Evolutionary conservation across 495 filamentous ascomycete genomes (phyloP), one percentile per base, ranked within the genome.

Genomic region (Aspergillus panamensis): DNA sequence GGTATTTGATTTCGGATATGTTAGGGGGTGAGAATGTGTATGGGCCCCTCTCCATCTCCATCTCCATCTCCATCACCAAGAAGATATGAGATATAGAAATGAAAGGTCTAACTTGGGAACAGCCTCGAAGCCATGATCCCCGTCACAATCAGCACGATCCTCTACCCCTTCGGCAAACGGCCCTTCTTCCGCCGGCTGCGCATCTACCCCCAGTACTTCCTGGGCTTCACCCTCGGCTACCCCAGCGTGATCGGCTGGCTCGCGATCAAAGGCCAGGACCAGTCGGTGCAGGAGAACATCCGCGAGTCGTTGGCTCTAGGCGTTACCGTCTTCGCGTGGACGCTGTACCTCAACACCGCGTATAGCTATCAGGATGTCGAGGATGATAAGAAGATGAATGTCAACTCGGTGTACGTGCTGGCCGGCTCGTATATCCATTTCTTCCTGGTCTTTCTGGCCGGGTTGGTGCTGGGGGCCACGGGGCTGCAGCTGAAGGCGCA

Each of bases 301-400:
- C 29, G 40, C 17, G 1, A 39, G 7, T 48, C 60, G 7, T 21
- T 62, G 8, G 19, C 14, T 5, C 25, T 25, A 2, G 25, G 25
- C 14, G 29, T 57, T 8, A 29, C 35, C 2, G 53, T 58, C 14
- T 62, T 62, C 32, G 8, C 48, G 29, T 62, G 60, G 60, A 48
- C 33, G 5, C 21, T 62, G 30, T 62, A 58, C 49, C 35, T 57
- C 16, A 62, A 62, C 49, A 62, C 60, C 8, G 53, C 60, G 12
- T 62, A 62, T 49, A 62, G 60, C 44, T 58, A 58, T 30, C 60
- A 62, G 51, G 60, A 62, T 35, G 50, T 53, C 1, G 48, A 17
- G 3, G 60, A 57, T 19, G 60, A 62, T 20, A 8, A 29, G 21
- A 62, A 62, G 49, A 52, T 57, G 54, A 49, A 53, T 14, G 49